Evolutionary conservation across 352 stramenopile species (phyloP).

Genomic region (Globisporangium acanthophoron): DNA sequence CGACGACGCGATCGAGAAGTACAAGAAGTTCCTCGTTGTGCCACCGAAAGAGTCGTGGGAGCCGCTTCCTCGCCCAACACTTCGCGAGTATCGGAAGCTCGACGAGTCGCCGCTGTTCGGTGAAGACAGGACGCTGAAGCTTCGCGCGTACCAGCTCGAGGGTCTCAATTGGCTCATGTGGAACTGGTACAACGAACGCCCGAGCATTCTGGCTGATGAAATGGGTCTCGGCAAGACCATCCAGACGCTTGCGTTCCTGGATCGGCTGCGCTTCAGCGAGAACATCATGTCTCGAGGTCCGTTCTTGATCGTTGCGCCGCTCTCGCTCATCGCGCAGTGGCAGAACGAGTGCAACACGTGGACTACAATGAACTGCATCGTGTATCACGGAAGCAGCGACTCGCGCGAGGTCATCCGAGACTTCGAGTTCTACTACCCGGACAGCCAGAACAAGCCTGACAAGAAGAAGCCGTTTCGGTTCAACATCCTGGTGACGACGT

Average conservation of each 20-base stretch:
- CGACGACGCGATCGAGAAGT: slow-evolving; percentile 75
- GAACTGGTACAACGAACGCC: slow-evolving; percentile 89
- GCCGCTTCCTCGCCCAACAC: slow-evolving; percentile 46
- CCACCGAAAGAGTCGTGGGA: slow-evolving; percentile 62
- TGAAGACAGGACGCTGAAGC: slow-evolving; percentile 56
- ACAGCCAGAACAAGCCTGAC: slow-evolving; percentile 57
- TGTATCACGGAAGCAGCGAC: slow-evolving; percentile 96
- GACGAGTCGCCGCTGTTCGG: slow-evolving; percentile 75
- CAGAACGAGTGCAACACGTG: slow-evolving; percentile 98
- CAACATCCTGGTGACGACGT: slow-evolving; percentile 89
- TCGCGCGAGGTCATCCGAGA: slow-evolving; percentile 93
- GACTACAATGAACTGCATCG: slow-evolving; percentile 98
- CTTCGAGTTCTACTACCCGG: slow-evolving; percentile 93
- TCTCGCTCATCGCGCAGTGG: slow-evolving; percentile 99
- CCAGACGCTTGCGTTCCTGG: slow-evolving; percentile 91
- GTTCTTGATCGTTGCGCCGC: slow-evolving; percentile 97
- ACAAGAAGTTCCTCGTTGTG: slow-evolving; percentile 47
- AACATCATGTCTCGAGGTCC: slow-evolving; percentile 90
- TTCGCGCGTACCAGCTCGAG: slow-evolving; percentile 85
- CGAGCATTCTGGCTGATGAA: slow-evolving; percentile 86
- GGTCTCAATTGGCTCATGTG: slow-evolving; percentile 87
- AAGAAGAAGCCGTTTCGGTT: slow-evolving; percentile 87
- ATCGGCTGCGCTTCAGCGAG: slow-evolving; percentile 88
- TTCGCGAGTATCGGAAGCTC: slow-evolving; percentile 85
- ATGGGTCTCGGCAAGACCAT: slow-evolving; percentile 94